Conservation (phyloP, 257 asterid species). For the Solanum appendiculatum region DNA sequence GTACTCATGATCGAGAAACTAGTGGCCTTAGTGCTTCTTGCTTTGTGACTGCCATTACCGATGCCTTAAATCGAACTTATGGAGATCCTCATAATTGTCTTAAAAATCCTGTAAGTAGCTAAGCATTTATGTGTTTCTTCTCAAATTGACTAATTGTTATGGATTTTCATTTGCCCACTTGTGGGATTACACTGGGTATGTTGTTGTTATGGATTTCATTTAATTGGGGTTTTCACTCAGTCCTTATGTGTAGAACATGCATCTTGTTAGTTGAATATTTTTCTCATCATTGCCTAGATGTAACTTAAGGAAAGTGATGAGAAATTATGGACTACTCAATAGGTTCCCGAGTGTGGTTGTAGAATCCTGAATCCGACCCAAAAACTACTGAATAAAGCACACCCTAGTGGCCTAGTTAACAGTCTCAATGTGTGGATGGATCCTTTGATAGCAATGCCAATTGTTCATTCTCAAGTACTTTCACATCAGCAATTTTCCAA, state of each 20-base stretch:
- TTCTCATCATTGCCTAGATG: neutral
- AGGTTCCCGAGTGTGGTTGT: neutral
- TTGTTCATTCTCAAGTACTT: neutral
- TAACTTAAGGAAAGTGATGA: neutral
- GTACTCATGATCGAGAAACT: slow-evolving; percentile 87
- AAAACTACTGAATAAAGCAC: neutral
- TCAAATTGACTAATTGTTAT: neutral
- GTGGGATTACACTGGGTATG: neutral
- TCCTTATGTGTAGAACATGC: neutral
- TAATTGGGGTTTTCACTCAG: neutral
- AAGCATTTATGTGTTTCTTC: neutral
- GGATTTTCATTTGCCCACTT: neutral
- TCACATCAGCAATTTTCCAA: neutral
- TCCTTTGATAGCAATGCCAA: neutral
- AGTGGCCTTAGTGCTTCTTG: slow-evolving; percentile 72
- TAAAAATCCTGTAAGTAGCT: slow-evolving; percentile 50
- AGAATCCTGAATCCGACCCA: neutral
- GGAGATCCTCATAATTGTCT: slow-evolving; percentile 66
- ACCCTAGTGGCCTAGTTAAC: neutral
- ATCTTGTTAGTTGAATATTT: neutral
- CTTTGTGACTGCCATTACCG: slow-evolving; percentile 87
- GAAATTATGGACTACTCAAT: neutral
- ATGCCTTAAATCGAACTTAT: slow-evolving; percentile 82
- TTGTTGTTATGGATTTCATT: neutral
- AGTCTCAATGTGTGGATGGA: neutral